phyloP scores from a whole-genome alignment of 169 alveolate species.

The Perkinsus chesapeaki region DNA sequence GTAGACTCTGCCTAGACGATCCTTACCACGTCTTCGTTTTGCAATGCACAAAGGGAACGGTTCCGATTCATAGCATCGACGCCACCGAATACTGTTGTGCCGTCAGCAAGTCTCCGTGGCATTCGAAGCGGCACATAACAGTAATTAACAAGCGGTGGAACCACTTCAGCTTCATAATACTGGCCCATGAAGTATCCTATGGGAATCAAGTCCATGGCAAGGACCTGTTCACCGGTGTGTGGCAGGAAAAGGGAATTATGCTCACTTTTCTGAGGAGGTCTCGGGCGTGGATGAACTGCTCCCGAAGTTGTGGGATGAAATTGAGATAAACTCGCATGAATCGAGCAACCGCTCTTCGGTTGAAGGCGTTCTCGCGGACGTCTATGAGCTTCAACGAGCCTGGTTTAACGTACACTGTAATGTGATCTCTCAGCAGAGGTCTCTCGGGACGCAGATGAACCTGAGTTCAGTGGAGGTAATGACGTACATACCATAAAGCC shows the following conservation, averaged over 20 bases:
- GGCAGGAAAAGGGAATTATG: background rate
- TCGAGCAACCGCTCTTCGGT: background rate
- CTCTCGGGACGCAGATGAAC: background rate
- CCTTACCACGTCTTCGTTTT: background rate
- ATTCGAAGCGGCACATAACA: background rate
- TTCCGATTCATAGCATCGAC: background rate
- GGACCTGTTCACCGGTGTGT: background rate
- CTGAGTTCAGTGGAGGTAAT: too few relatives aligned
- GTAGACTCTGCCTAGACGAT: background rate
- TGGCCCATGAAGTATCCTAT: background rate
- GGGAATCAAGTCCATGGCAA: background rate
- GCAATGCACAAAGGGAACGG: background rate
- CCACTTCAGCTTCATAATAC: background rate
- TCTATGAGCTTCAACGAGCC: background rate
- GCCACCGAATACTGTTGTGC: background rate
- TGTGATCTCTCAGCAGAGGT: background rate
- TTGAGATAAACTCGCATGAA: background rate
- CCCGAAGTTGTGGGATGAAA: background rate
- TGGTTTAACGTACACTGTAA: background rate
- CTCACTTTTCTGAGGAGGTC: background rate
- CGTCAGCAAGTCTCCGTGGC: background rate
- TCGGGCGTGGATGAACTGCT: background rate
- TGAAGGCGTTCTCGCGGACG: background rate
- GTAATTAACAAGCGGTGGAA: background rate
- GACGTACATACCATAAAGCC: too few relatives aligned